Evolutionary conservation across 768 basidiomycete genomes (phyloP).

Genomic region (Pleurotus ostreatus): DNA sequence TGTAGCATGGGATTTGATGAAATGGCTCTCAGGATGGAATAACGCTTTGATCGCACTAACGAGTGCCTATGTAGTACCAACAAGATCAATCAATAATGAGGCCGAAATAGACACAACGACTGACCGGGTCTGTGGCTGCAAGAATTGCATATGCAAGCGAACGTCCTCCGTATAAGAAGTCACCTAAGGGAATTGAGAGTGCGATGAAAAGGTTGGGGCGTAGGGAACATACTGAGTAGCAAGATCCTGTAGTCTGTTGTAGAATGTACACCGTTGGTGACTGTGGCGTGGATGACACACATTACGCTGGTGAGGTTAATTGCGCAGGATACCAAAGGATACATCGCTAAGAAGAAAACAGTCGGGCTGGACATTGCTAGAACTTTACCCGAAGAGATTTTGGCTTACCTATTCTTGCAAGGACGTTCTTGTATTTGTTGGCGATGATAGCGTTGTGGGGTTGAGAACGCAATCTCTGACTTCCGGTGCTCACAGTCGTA

Average conservation of each 20-base stretch:
- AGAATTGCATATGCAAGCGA: not conserved
- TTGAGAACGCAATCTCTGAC: not conserved
- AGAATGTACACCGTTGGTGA: not conserved
- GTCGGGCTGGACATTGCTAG: not conserved
- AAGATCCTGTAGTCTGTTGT: not conserved
- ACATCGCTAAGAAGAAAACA: not conserved
- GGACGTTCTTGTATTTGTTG: not conserved
- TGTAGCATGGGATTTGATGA: too few relatives aligned
- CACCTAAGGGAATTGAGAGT: not conserved
- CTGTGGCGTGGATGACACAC: not conserved
- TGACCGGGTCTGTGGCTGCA: not conserved
- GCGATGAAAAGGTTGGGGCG: not conserved
- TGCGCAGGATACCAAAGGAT: not conserved
- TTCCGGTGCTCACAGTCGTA: not conserved
- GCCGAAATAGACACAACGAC: too few relatives aligned
- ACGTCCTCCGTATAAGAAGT: constrained; percentile 1
- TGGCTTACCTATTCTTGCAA: not conserved
- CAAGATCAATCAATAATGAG: too few relatives aligned
- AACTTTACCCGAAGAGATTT: not conserved
- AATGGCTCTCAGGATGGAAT: too few relatives aligned
- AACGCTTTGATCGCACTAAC: too few relatives aligned
- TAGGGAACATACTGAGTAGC: not conserved
- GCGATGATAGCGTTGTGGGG: not conserved
- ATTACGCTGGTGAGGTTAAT: not conserved
- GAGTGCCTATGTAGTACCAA: too few relatives aligned